Conservation (phyloP, 805 yeast species). For the Kregervanrija fluxuum region DNA sequence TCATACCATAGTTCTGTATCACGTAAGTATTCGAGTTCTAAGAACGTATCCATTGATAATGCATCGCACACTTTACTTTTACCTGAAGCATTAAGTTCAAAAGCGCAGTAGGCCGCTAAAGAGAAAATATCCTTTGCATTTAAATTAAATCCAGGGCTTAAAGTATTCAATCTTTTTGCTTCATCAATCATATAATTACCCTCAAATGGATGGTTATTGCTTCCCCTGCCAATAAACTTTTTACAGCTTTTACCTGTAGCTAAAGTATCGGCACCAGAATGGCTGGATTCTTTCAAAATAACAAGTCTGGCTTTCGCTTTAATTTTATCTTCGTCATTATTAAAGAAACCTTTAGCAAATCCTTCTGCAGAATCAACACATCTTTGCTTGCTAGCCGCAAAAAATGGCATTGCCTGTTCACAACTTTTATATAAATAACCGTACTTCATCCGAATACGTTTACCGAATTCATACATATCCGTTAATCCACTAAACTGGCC, state of each 20-base stretch:
- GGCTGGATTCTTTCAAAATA: constrained; percentile 38
- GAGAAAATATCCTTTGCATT: constrained; percentile 43
- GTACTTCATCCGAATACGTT: constrained; percentile 40
- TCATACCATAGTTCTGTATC: constrained; percentile 56
- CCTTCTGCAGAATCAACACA: constrained; percentile 46
- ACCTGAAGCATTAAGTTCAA: constrained; percentile 66
- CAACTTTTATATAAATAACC: constrained; percentile 31
- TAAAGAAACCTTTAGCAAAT: constrained; percentile 54
- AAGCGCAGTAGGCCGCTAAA: constrained; percentile 63
- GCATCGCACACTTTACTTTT: constrained; percentile 58
- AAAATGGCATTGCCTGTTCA: constrained; percentile 36
- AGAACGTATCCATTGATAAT: constrained; percentile 62
- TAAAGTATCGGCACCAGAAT: constrained; percentile 51
- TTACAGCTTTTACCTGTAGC: constrained; percentile 44
- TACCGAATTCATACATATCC: constrained; percentile 44
- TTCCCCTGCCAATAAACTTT: constrained; percentile 26
- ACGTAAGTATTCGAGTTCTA: constrained; percentile 50
- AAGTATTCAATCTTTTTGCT: constrained; percentile 46
- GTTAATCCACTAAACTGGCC: constrained; percentile 47
- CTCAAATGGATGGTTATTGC: constrained; percentile 14
- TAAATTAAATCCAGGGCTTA: constrained; percentile 49
- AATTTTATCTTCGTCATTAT: constrained; percentile 28
- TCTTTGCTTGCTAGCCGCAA: constrained; percentile 48
- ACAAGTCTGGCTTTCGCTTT: constrained; percentile 29
- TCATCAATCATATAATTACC: constrained; percentile 28